Base-by-base conservation (phyloP, 2,329 filamentous ascomycete genomes). In the Nemania sp. region DNA sequence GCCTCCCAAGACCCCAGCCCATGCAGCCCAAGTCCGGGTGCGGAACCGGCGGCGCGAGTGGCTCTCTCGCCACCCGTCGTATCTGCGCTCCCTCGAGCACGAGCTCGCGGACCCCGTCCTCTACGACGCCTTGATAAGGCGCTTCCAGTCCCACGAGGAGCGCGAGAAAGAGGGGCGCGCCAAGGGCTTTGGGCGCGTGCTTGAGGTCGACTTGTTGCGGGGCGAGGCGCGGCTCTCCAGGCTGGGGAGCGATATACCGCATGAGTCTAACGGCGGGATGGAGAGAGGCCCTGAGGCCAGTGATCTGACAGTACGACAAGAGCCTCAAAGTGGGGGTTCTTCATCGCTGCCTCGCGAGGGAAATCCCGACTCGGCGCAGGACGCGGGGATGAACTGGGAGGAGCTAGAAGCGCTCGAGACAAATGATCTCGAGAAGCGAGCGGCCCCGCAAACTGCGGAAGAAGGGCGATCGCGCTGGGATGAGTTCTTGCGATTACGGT, bases 21-120 rank as follows among this genome's bases (percentile, higher is more conserved):
- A 80, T 54, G 69, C 76, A 4, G 81, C 80, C 3, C 82, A 82
- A 55, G 86, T 93, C 57, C 82, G 84, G 38, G 81, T 88, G 27
- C 93, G 92, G 80, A 97, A 97, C 80, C 87, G 93, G 58, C 88
- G 93, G 15, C 90, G 92, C 72, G 89, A 90, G 74, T 97, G 93
- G 76, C 85, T 97, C 26, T 87, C 90, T 68, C 83, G 87, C 4
- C 87, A 95, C 76, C 90, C 91, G 2, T 86, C 88, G 62, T 97
- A 97, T 81, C 92, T 95, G 77, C 71, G 79, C 35, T 84, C 77
- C 20, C 69, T 82, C 3, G 87, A 89, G 52, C 86, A 88, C 66
- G 86, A 89, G 73, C 81, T 89, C 43, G 84, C 85, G 86, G 92
- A 96, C 80, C 93, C 93, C 0, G 82, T 95, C 8, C 86, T 97